phyloP scores from a whole-genome alignment of 1,284 basidiomycete genomes.

The Pisolithus thermaeus region DNA sequence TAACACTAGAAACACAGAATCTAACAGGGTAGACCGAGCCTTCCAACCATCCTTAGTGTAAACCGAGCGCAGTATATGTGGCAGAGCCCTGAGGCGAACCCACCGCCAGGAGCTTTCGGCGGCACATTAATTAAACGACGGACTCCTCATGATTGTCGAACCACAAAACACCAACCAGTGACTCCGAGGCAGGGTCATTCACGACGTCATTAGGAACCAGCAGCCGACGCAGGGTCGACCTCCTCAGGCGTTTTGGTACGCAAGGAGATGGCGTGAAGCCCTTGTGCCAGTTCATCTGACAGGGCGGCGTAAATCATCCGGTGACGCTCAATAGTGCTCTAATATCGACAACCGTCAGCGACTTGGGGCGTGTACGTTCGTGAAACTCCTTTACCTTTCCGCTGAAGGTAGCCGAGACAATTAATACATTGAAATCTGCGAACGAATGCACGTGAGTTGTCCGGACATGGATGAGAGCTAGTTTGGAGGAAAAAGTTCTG shows the following conservation, averaged over 20 bases:
- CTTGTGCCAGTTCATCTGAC: slow-evolving; percentile 60
- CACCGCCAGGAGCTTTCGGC: slow-evolving; percentile 17
- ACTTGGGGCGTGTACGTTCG: not conserved
- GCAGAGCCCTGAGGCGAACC: slow-evolving; percentile 2
- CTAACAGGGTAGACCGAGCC: not conserved
- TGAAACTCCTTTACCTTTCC: slow-evolving; percentile 52
- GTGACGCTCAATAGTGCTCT: slow-evolving; percentile 75
- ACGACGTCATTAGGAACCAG: slow-evolving; percentile 20
- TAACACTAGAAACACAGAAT: not conserved
- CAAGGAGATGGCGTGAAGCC: slow-evolving; percentile 72
- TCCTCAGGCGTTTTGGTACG: slow-evolving; percentile 65
- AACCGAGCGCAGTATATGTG: not conserved
- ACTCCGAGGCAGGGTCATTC: slow-evolving; percentile 12
- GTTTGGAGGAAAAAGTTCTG: slow-evolving; percentile 30
- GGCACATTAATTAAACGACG: slow-evolving; percentile 25
- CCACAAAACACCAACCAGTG: slow-evolving; percentile 4
- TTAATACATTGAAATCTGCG: slow-evolving; percentile 67
- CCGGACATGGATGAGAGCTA: slow-evolving; percentile 12
- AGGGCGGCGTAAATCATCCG: slow-evolving; percentile 68
- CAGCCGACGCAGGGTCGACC: slow-evolving; percentile 21
- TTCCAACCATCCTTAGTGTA: not conserved
- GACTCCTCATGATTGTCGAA: slow-evolving; percentile 27
- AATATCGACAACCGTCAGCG: slow-evolving; percentile 5
- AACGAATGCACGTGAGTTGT: slow-evolving; percentile 18
- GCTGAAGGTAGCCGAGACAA: slow-evolving; percentile 65